These are phyloP conservation scores for Ceratocystis variospora DNA, from an alignment of 2,329 filamentous ascomycete species.

Conservation along the genomic window DNA sequence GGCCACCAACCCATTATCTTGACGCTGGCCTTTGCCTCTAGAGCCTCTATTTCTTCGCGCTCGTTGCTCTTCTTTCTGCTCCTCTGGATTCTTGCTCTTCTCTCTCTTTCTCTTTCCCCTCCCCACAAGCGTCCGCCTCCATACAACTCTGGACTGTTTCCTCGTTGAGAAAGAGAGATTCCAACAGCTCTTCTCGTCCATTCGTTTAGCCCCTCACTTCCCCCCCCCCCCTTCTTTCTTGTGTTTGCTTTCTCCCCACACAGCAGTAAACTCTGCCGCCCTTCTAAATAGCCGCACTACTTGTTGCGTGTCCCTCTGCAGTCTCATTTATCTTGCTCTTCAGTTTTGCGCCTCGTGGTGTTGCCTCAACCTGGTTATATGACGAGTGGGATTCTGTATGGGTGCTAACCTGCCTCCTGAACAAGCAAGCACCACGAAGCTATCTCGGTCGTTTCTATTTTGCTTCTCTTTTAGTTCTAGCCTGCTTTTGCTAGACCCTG, in stretches of 20 bases:
- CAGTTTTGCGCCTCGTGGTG: not conserved
- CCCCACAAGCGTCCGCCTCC: not conserved
- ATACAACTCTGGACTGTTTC: not conserved
- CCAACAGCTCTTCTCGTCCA: conserved; percentile 7
- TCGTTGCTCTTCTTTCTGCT: not conserved
- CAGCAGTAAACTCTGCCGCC: not conserved
- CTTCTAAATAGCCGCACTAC: not conserved
- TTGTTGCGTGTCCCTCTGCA: not conserved
- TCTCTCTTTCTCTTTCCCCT: not conserved
- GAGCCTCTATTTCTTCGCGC: not conserved
- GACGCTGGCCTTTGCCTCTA: not conserved
- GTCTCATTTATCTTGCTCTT: not conserved
- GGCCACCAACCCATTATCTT: not conserved
- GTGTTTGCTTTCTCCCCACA: not conserved
- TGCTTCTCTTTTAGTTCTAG: not conserved
- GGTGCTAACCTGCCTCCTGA: not conserved
- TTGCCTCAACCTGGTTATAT: not conserved
- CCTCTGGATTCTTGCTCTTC: not conserved
- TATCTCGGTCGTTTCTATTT: not conserved
- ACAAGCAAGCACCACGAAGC: not conserved
- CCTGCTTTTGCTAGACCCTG: not conserved
- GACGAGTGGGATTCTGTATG: not conserved
- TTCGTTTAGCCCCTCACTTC: not conserved
- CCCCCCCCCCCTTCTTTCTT: not conserved
- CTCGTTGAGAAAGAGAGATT: conserved; percentile 1